Conservation (phyloP, 2,329 filamentous ascomycete species). For the Diaporthe sp. region DNA sequence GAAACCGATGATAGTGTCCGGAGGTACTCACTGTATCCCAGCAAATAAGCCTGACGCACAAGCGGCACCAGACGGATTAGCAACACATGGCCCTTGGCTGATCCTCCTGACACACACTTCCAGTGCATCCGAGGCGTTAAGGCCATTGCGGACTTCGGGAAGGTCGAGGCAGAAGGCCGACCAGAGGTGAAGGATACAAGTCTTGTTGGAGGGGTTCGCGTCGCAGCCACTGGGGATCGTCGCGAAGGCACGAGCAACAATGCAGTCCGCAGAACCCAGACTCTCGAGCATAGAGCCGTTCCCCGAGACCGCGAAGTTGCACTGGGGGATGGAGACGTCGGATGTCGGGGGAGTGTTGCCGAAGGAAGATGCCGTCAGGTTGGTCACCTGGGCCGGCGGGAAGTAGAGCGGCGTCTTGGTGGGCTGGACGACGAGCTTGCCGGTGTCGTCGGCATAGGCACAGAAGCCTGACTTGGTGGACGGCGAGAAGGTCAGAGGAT, state of each 20-base stretch:
- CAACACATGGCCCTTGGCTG: neutral
- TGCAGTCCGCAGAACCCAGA: neutral
- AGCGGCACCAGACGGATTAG: slow-evolving; percentile 1
- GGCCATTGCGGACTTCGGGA: neutral
- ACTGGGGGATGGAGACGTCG: neutral
- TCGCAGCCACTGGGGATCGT: slow-evolving; percentile 5
- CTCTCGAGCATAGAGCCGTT: neutral
- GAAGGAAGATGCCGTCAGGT: neutral
- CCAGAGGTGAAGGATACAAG: neutral
- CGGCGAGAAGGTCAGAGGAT: neutral
- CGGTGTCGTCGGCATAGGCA: neutral
- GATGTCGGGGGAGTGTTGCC: neutral
- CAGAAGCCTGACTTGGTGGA: slow-evolving; percentile 4
- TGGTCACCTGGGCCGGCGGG: neutral
- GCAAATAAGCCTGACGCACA: neutral
- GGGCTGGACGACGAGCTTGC: slow-evolving; percentile 7
- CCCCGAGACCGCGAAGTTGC: slow-evolving; percentile 1
- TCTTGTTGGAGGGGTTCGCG: neutral
- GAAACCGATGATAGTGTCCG: neutral
- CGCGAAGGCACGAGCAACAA: neutral
- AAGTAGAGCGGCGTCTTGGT: neutral
- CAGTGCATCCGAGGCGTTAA: neutral
- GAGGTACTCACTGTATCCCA: neutral
- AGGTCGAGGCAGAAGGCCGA: neutral
- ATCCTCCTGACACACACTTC: neutral